These are phyloP conservation scores for Dalbergia cochinchinensis DNA, from an alignment of 306 rosid genomes.

Conservation along the genomic window DNA sequence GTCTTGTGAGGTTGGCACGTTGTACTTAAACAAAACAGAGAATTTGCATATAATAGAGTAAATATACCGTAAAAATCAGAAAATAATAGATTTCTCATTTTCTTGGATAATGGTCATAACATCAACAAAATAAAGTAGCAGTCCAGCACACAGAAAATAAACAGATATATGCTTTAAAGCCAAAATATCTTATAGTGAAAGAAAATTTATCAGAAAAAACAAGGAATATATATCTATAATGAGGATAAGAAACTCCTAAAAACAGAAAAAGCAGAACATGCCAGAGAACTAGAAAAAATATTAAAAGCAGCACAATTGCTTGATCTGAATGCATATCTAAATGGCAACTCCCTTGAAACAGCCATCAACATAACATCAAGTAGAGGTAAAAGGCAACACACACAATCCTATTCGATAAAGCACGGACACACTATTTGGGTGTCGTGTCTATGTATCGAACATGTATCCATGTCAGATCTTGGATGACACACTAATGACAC, in stretches of 20 bases:
- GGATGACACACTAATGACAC: no score
- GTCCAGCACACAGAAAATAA: slow-evolving; percentile 3
- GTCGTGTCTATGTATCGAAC: no score
- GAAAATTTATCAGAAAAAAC: background rate
- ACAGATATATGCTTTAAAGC: background rate
- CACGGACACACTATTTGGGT: no score
- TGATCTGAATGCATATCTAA: slow-evolving; percentile 17
- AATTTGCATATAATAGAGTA: slow-evolving; percentile 23
- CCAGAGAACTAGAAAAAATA: background rate
- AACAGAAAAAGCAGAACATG: background rate
- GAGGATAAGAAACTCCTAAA: slow-evolving; percentile 22
- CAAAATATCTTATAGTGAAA: slow-evolving; percentile 27
- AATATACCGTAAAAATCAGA: slow-evolving; percentile 18
- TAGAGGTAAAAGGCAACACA: background rate
- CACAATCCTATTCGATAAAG: background rate
- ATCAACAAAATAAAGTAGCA: slow-evolving; percentile 34
- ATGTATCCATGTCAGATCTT: no score
- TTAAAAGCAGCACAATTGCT: background rate
- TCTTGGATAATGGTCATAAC: background rate
- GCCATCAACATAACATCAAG: slow-evolving; percentile 23
- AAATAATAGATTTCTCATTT: slow-evolving; percentile 31
- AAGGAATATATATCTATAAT: background rate
- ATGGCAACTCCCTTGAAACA: slow-evolving; percentile 26
- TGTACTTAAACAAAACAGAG: slow-evolving; percentile 52
- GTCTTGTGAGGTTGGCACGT: slow-evolving; percentile 67